Percentiles rank a stretch among this genome's conserved stretches.
phyloP scores from a whole-genome alignment of 2,329 filamentous ascomycete genomes.

The Fonsecaea multimorphosa region DNA sequence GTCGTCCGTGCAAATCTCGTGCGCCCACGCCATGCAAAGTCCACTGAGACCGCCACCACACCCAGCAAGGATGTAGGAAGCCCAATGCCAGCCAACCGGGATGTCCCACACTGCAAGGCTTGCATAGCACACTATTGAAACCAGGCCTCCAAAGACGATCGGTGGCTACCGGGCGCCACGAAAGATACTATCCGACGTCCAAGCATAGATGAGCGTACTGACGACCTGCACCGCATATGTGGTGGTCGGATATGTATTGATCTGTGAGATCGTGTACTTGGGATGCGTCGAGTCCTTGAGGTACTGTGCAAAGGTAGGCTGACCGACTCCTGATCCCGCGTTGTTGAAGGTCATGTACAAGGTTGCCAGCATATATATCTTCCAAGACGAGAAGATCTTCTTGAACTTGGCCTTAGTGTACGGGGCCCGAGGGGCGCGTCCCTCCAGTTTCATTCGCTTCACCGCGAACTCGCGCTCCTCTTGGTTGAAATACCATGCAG shows the following conservation, averaged over 20 bases:
- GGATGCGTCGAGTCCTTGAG: constrained; percentile 51
- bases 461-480: constrained; percentile 55
- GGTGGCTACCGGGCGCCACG: constrained; percentile 67
- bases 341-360: constrained; percentile 72
- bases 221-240: constrained; percentile 62
- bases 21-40: constrained; percentile 60
- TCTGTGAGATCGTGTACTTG: constrained; percentile 54
- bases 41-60: constrained; percentile 56
- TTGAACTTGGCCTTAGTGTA: constrained; percentile 61
- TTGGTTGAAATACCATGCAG: constrained; percentile 55
- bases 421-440: constrained; percentile 52
- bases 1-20: constrained; percentile 57
- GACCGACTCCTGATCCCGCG: constrained; percentile 52
- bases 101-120: constrained; percentile 59
- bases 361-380: constrained; percentile 64
- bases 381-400: constrained; percentile 69
- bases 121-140: constrained; percentile 53
- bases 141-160: constrained; percentile 62
- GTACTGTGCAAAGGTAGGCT: constrained; percentile 63
- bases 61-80: constrained; percentile 63
- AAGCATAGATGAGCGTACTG: constrained; percentile 68
- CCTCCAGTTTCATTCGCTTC: constrained; percentile 59
- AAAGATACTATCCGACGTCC: constrained; percentile 68
- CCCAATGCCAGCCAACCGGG: constrained; percentile 65
- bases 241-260: constrained; percentile 65